phyloP scores from a whole-genome alignment of 2,329 filamentous ascomycete species.

The Pseudopithomyces chartarum region DNA sequence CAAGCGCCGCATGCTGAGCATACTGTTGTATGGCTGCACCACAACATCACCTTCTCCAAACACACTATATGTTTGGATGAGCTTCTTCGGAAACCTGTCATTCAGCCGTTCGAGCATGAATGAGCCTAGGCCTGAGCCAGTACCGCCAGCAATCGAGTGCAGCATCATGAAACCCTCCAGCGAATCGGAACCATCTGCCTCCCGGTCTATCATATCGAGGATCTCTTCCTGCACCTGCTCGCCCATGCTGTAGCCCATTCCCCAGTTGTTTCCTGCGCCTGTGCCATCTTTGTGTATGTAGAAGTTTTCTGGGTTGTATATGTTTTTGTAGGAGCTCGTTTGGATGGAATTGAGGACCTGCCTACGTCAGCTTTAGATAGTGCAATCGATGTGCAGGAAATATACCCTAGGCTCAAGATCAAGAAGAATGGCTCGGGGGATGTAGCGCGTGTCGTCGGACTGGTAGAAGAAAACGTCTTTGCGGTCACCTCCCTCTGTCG shows the following conservation, averaged over 20 bases:
- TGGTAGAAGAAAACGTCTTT: conserved; percentile 99
- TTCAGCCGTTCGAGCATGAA: conserved; percentile 95
- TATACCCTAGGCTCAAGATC: conserved; percentile 86
- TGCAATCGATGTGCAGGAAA: not conserved
- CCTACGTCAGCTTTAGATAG: not conserved
- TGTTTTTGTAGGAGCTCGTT: conserved; percentile 92
- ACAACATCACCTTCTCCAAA: conserved; percentile 94
- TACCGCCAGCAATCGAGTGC: conserved; percentile 96
- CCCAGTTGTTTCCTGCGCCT: conserved; percentile 98
- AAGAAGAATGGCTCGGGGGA: conserved; percentile 91
- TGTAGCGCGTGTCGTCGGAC: conserved; percentile 98
- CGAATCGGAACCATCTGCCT: conserved; percentile 96
- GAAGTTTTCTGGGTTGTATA: conserved; percentile 99
- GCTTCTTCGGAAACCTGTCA: conserved; percentile 96
- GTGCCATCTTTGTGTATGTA: conserved; percentile 93
- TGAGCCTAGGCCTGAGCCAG: conserved; percentile 92
- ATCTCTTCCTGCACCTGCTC: conserved; percentile 94
- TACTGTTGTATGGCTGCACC: conserved; percentile 97
- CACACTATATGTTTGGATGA: conserved; percentile 98
- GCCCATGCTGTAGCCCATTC: conserved; percentile 90
- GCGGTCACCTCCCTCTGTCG: conserved; percentile 93
- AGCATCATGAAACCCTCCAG: conserved; percentile 99
- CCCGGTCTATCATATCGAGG: conserved; percentile 98
- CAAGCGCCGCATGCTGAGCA: conserved; percentile 86
- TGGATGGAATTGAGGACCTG: conserved; percentile 90